Evolutionary conservation across 345 rosid species (phyloP), one percentile per base, ranked within the genome.

Genomic region (Trapa bicornis): DNA sequence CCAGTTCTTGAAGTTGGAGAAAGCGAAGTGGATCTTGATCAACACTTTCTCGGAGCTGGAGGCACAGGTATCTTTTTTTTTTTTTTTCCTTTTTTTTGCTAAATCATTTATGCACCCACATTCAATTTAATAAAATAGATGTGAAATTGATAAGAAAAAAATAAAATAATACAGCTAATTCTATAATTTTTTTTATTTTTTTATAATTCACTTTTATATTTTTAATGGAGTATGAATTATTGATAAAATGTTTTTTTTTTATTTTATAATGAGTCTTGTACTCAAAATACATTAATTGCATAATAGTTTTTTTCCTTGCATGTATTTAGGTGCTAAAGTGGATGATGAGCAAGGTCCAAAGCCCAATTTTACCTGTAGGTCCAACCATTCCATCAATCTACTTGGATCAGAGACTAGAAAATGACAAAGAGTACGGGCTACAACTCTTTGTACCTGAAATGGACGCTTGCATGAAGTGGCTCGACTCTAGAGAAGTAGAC

Each of bases 1-100:
- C 43, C 84, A 77, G 48, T 80, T 78, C 74, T 78, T 78, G 47
- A 80, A 78, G 72, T 41, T 80, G 50, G 58, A 39, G 14, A 73
- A 58, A 66, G 83, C 82, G 47, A 78, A 66, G 67, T 76, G 75
- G 72, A 65, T 81, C 52, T 72, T 86, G 42, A 76, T 80, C 66
- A 84, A 86, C 70, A 66, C 86, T 67, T 81, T 86, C 71, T 69
- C 70, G 65, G 73, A 67, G 47, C 73, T 83, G 67, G 84, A 89
- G 71, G 73, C 73, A 17, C 77, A 89, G 82, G 86, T 84, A 79
- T 22, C 29, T 22, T 22, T 22, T 22, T 22, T 22, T 22, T 22
- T 22, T 22, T 22, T 22, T 22, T 22, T 22, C 29, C 29, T 22
- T 22, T 22, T 22, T 22, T 22, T 22, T 22, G 29, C 29, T 22